Evolutionary conservation across 148 eudicot species (phyloP).

Genomic region (Oxyria digyna): DNA sequence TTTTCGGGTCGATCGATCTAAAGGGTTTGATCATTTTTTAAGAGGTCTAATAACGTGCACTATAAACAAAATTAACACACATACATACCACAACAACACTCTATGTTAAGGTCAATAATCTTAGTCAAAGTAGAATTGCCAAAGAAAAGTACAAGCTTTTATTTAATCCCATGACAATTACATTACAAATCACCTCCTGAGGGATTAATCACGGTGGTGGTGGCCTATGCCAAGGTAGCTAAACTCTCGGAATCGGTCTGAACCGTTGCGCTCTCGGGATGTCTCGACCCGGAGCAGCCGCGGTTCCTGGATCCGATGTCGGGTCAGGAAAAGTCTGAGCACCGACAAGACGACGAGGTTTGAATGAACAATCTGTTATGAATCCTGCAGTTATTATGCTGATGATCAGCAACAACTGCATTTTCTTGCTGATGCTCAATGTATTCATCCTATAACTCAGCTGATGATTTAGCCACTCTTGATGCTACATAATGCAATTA

Average conservation of each 20-base stretch:
- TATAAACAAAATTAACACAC: no score
- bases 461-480: background rate
- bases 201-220: background rate
- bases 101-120: no score
- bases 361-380: background rate
- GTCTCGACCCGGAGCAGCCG: background rate
- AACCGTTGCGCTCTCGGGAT: background rate
- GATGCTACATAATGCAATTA: no score
- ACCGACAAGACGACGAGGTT: background rate
- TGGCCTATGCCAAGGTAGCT: background rate
- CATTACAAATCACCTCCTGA: no score
- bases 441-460: background rate
- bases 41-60: no score
- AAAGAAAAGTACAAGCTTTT: background rate
- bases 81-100: no score
- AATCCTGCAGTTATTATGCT: background rate
- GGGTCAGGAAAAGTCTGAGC: background rate
- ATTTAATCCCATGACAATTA: background rate
- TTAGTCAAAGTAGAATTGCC: background rate
- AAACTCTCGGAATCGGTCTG: background rate
- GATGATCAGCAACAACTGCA: background rate
- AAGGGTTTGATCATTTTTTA: no score
- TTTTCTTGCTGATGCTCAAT: background rate
- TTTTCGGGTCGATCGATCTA: no score
- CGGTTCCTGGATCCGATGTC: background rate